phyloP scores from a whole-genome alignment of 2,329 filamentous ascomycete species.

The Colletotrichum tropicale region DNA sequence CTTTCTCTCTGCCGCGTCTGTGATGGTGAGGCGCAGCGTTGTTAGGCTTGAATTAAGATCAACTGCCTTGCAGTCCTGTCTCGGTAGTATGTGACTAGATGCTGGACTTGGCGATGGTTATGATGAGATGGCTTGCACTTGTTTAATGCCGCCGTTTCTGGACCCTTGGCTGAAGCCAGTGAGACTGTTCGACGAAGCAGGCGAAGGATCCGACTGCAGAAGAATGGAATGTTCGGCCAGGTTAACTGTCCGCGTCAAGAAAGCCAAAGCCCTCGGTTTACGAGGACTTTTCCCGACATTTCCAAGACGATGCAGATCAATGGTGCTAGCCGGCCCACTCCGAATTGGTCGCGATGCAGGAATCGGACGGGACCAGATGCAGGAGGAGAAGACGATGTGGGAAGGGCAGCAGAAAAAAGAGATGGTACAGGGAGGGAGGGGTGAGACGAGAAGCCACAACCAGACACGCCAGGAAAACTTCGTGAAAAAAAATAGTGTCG shows the following conservation, averaged over 20 bases:
- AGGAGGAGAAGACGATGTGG: background rate
- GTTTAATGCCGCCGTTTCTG: background rate
- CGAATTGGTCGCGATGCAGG: slow-evolving; percentile 1
- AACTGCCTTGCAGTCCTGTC: background rate
- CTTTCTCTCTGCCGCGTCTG: background rate
- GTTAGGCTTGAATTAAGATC: background rate
- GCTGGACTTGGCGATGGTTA: background rate
- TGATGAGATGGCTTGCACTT: background rate
- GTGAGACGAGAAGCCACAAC: background rate
- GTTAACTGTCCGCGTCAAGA: background rate
- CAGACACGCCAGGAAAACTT: background rate
- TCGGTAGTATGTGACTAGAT: background rate
- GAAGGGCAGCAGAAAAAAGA: background rate
- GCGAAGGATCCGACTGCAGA: background rate
- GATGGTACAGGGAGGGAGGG: background rate
- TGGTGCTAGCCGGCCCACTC: slow-evolving; percentile 4
- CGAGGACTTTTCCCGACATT: slow-evolving; percentile 7
- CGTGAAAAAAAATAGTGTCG: background rate
- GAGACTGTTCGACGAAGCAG: background rate
- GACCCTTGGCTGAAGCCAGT: background rate
- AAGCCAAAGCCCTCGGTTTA: slow-evolving; percentile 11
- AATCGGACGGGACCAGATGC: background rate
- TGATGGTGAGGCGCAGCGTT: background rate
- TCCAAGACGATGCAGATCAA: slow-evolving; percentile 5
- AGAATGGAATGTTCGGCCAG: background rate